Base-by-base conservation (phyloP, 768 basidiomycete genomes). In the Tephrocybe rancida region DNA sequence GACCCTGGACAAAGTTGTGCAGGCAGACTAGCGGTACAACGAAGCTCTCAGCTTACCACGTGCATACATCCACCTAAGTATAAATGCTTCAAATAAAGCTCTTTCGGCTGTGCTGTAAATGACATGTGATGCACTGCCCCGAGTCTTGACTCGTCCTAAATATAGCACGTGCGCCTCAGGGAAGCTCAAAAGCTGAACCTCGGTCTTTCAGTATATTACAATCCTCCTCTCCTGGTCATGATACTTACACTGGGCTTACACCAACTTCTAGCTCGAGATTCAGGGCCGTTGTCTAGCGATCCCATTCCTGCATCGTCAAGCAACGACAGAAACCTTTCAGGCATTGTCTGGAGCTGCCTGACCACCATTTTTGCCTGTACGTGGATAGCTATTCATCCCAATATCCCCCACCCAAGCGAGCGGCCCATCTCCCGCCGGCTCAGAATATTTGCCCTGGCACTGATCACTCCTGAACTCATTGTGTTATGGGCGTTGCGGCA, bases 301-400 rank as follows among this genome's bases (percentile, higher is more conserved):
- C 22, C 34, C 42, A 9, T 19, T 5, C n/a, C 49, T 30, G 7
- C 21, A 4, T 18, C 48, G 9, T 50, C 39, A 4, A 26, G 43
- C n/a, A 52, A 29, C 22, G 27, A 38, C 10, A 37, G 63, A 34
- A 55, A 47, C 4, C 16, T 53, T 2, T 57, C 58, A 50, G 41
- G 56, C 7, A 67, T 69, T 1, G 25, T 66, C n/a, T 57, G 56
- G 59, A 63, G 67, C 44, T 69, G 67, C 44, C 30, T 64, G 21
- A 43, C 54, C 4, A 64, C 63, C 1, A 55, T 69, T 2, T 61
- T 67, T 14, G 45, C 63, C 0, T 68, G 64, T 37, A 62, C 56
- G 4, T 69, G 63, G 62, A 48, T 58, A 6, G 53, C 67, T 10
- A 49, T 66, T 7, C 65, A 69, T 41, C 67, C 65, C 0, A 66